Conservation (phyloP, 2,329 filamentous ascomycete species). For the Nothophaeocryptopus gaeumannii region DNA sequence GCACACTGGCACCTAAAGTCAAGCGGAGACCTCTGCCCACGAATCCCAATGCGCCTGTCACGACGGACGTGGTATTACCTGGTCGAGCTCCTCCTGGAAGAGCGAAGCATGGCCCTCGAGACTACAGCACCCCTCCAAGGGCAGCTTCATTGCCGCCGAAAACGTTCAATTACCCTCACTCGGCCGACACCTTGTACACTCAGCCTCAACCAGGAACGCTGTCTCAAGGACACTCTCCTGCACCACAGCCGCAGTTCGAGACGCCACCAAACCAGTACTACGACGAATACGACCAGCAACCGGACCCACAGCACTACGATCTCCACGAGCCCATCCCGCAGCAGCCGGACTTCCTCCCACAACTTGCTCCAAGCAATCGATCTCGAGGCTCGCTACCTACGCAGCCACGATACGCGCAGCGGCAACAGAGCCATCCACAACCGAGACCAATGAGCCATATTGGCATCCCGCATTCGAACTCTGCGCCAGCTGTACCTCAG, state of each 20-base stretch:
- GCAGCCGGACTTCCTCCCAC: constrained; percentile 38
- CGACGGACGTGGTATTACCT: constrained; percentile 28
- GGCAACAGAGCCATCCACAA: constrained; percentile 23
- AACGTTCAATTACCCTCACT: constrained; percentile 25
- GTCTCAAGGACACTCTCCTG: constrained; percentile 1
- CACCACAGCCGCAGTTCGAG: constrained; percentile 7
- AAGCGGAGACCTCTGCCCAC: constrained; percentile 82
- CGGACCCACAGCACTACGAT: constrained; percentile 30
- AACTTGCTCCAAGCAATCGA: constrained; percentile 32
- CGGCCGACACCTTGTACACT: constrained; percentile 21
- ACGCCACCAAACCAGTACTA: constrained; percentile 11
- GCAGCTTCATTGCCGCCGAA: constrained; percentile 27
- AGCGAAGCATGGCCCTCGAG: constrained; percentile 35
- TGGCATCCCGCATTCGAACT: constrained; percentile 43
- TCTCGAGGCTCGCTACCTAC: constrained; percentile 32
- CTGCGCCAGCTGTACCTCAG: constrained; percentile 46
- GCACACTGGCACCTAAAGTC: constrained; percentile 42
- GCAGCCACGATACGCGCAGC: constrained; percentile 18
- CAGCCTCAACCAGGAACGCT: constrained; percentile 14
- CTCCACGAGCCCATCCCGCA: constrained; percentile 39
- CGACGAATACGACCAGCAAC: constrained; percentile 20
- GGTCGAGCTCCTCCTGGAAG: constrained; percentile 27
- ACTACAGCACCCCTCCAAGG: constrained; percentile 25
- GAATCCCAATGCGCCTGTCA: constrained; percentile 58
- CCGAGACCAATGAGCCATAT: constrained; percentile 26